phyloP scores from a whole-genome alignment of 2,329 filamentous ascomycete species.

The Venturia pyrina region DNA sequence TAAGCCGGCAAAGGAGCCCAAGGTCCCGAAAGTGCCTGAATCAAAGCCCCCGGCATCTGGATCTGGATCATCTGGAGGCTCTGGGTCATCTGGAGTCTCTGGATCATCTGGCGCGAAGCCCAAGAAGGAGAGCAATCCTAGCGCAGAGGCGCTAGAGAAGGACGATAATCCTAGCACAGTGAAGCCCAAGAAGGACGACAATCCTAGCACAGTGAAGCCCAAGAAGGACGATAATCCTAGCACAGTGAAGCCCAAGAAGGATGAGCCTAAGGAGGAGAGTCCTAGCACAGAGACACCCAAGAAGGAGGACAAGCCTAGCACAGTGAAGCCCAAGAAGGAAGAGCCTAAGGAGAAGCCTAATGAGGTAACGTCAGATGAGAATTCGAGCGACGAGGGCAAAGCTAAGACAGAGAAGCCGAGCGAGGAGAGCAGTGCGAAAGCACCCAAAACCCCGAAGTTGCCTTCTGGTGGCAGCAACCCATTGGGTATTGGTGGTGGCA shows the following conservation, averaged over 20 bases:
- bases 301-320: background rate
- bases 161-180: too few species aligned
- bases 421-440: background rate
- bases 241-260: background rate
- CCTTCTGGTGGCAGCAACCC: background rate
- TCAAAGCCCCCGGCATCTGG: background rate
- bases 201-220: background rate
- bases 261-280: background rate
- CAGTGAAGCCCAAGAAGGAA: background rate
- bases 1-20: background rate
- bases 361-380: background rate
- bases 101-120: background rate
- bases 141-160: background rate
- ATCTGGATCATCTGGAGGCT: too few species aligned
- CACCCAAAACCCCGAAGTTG: background rate
- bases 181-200: background rate
- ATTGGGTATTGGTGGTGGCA: too few species aligned
- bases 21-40: background rate
- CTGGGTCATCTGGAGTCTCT: background rate
- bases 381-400: background rate
- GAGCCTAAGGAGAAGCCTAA: background rate
- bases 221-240: background rate
- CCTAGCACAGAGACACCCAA: background rate
- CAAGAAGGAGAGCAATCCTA: background rate
- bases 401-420: background rate